These are phyloP conservation scores for Sungouiella thailandica DNA, from an alignment of 805 yeast species.

Conservation along the genomic window DNA sequence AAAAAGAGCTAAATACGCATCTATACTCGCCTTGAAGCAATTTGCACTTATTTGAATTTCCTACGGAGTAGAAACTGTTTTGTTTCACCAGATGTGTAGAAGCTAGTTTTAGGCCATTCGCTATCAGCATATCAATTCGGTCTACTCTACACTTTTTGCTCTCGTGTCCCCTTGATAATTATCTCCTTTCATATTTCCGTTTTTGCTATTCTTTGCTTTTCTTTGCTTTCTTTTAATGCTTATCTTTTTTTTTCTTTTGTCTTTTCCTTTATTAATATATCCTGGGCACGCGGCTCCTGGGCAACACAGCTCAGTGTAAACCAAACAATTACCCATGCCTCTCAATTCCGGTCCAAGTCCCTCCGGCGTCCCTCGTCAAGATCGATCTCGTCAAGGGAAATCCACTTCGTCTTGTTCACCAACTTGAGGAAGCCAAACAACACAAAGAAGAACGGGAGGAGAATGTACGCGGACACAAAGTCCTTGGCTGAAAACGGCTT, in stretches of 20 bases:
- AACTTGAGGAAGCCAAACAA: slow-evolving; percentile 34
- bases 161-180: no score
- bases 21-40: no score
- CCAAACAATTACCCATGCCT: background rate
- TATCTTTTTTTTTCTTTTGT: background rate
- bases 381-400: slow-evolving; percentile 41
- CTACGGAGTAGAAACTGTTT: no score
- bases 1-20: no score
- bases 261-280: background rate
- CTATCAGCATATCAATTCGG: no score
- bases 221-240: background rate
- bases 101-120: no score
- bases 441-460: slow-evolving; percentile 53
- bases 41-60: no score
- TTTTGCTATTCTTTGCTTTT: no score
- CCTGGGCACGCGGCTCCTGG: no score
- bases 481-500: slow-evolving; percentile 48
- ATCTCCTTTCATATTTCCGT: no score
- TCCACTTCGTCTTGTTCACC: slow-evolving; percentile 37
- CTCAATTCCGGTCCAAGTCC: slow-evolving; percentile 29
- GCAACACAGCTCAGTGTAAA: background rate
- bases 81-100: no score
- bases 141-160: no score
- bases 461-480: slow-evolving; percentile 55
- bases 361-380: slow-evolving; percentile 48